Conservation (phyloP, 73 alveolate species). For the Durusdinium trenchii region DNA sequence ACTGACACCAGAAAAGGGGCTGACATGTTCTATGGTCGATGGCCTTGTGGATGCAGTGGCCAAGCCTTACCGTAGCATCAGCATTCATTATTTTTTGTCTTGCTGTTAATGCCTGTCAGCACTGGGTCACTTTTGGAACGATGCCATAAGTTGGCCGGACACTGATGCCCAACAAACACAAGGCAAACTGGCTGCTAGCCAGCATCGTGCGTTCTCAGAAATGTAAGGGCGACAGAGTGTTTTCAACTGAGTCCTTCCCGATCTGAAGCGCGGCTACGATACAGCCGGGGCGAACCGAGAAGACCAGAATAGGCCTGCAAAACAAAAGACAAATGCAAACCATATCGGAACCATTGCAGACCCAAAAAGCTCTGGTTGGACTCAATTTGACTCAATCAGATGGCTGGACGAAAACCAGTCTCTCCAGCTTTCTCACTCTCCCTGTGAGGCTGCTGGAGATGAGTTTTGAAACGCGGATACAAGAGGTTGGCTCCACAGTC, state of each 20-base stretch:
- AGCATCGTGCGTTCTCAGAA: no score
- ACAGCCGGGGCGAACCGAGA: conserved; percentile 58
- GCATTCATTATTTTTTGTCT: no score
- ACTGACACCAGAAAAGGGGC: no score
- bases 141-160: no score
- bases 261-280: conserved; percentile 87
- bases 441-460: conserved; percentile 37
- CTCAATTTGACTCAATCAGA: neutral
- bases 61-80: no score
- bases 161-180: no score
- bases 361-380: neutral
- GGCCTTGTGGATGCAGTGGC: no score
- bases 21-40: no score
- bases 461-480: conserved; percentile 34
- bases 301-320: conserved; percentile 31
- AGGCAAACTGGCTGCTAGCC: no score
- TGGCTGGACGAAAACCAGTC: neutral
- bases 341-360: neutral
- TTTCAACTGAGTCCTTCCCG: conserved; percentile 42
- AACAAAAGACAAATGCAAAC: neutral
- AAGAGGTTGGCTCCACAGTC: neutral
- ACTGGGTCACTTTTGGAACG: no score
- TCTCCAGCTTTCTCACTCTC: neutral
- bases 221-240: neutral
- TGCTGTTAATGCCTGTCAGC: no score